A percentile compares a stretch with the other conserved stretches of the same genome.
These are phyloP conservation scores for Plantago coronopus DNA, from an alignment of 305 asterid genomes.

Conservation along the genomic window DNA sequence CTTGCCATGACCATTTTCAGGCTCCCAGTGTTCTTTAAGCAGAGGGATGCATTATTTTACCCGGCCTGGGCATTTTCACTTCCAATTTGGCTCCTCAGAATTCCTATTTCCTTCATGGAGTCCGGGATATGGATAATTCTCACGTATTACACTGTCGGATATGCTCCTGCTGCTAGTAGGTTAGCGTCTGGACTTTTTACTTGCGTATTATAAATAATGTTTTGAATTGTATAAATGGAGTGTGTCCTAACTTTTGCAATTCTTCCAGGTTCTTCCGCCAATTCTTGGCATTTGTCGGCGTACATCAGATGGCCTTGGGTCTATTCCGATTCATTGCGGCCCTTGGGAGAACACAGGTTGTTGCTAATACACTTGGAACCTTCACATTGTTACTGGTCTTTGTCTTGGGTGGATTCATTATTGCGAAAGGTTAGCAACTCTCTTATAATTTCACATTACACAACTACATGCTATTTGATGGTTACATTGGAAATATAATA, in stretches of 20 bases:
- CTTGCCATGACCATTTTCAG: conserved; percentile 41
- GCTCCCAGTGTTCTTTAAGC: conserved; percentile 48
- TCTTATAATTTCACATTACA: not conserved
- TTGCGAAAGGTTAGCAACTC: conserved; percentile 34
- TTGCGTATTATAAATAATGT: not conserved
- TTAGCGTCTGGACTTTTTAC: conserved; percentile 8
- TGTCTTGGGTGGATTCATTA: conserved; percentile 44
- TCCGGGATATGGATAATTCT: conserved; percentile 42
- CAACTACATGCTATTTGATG: not conserved
- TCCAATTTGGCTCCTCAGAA: conserved; percentile 42
- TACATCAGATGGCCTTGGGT: conserved; percentile 51
- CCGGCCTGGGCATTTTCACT: conserved; percentile 54
- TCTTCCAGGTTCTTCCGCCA: conserved; percentile 39
- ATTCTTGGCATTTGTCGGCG: conserved; percentile 40
- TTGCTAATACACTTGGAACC: conserved; percentile 43
- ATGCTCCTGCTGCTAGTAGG: conserved; percentile 48
- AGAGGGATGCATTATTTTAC: conserved; percentile 41
- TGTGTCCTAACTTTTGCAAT: not conserved
- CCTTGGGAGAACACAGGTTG: conserved; percentile 42
- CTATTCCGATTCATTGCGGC: conserved; percentile 46
- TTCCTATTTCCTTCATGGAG: conserved; percentile 40
- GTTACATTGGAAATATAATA: not conserved
- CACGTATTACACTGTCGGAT: conserved; percentile 49
- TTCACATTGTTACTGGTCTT: conserved; percentile 39
- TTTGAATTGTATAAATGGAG: not conserved